phyloP scores from a whole-genome alignment of 1,284 basidiomycete genomes.

The Tilletia indica region DNA sequence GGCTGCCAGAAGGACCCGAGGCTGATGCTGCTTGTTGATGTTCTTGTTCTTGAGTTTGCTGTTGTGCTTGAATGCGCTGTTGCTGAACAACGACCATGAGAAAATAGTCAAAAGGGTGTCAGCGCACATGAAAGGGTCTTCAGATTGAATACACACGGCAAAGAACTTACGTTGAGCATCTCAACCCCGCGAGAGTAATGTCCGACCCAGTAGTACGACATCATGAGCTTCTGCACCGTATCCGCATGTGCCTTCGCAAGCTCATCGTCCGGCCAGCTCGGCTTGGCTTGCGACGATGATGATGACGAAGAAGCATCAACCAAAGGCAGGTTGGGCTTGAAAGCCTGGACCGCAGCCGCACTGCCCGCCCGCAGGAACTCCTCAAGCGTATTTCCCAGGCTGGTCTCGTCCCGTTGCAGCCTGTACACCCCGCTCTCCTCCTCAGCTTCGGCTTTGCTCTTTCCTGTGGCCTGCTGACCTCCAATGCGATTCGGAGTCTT shows the following conservation, averaged over 20 bases:
- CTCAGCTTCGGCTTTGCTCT: background rate
- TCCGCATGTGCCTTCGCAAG: conserved; percentile 1
- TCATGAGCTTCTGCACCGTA: conserved; percentile 23
- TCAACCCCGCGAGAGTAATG: conserved; percentile 22
- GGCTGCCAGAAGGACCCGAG: too few species aligned
- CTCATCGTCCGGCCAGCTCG: too few species aligned
- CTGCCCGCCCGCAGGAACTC: background rate
- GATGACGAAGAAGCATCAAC: background rate
- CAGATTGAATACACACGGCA: too few species aligned
- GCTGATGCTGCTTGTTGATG: too few species aligned
- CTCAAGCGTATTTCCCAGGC: background rate
- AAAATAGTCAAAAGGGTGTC: background rate
- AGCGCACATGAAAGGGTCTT: background rate
- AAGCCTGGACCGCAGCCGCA: background rate
- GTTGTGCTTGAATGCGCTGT: background rate
- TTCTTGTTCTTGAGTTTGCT: too few species aligned
- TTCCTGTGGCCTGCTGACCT: too few species aligned
- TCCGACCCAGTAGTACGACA: conserved; percentile 31
- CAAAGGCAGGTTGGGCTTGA: background rate
- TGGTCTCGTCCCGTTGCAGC: background rate
- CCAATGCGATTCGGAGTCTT: conserved; percentile 12
- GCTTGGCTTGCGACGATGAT: background rate
- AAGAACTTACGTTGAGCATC: conserved; percentile 1
- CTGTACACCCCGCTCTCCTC: background rate
- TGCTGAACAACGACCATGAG: background rate